Evolutionary conservation across 2,329 filamentous ascomycete genomes (phyloP).

Genomic region (Clarireedia paspali): DNA sequence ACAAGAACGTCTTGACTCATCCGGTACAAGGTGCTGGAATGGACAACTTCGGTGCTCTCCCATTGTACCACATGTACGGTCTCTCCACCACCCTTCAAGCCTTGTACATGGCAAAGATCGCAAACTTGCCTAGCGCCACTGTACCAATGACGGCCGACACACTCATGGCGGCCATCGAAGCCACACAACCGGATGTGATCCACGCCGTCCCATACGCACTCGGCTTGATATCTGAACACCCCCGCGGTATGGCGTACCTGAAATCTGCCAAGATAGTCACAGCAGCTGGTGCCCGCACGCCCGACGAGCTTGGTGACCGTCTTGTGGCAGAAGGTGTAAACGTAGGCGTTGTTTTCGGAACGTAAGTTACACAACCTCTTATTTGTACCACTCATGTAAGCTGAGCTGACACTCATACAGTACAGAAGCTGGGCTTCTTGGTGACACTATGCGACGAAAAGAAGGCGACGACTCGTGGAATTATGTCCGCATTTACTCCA

Average conservation of each 20-base stretch:
- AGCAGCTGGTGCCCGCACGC: conserved; percentile 50
- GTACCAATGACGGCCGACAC: conserved; percentile 46
- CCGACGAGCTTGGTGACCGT: conserved; percentile 48
- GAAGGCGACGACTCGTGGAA: conserved; percentile 51
- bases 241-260: conserved; percentile 44
- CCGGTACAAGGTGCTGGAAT: conserved; percentile 21
- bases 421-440: conserved; percentile 54
- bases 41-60: conserved; percentile 47
- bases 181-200: conserved; percentile 34
- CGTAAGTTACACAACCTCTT: conserved; percentile 8
- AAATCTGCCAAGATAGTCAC: conserved; percentile 42
- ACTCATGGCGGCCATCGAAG: conserved; percentile 37
- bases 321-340: conserved; percentile 46
- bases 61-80: conserved; percentile 52
- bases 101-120: conserved; percentile 41
- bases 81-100: conserved; percentile 46
- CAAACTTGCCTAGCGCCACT: conserved; percentile 45
- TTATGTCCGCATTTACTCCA: conserved; percentile 38
- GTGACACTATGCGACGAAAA: conserved; percentile 45
- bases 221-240: conserved; percentile 52
- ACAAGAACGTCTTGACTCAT: conserved; percentile 42
- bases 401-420: not conserved
- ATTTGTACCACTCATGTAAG: too few relatives aligned
- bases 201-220: conserved; percentile 45
- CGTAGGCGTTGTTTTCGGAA: conserved; percentile 47